Evolutionary conservation across 768 basidiomycete genomes (phyloP).

Genomic region (Suillus tomentosus): DNA sequence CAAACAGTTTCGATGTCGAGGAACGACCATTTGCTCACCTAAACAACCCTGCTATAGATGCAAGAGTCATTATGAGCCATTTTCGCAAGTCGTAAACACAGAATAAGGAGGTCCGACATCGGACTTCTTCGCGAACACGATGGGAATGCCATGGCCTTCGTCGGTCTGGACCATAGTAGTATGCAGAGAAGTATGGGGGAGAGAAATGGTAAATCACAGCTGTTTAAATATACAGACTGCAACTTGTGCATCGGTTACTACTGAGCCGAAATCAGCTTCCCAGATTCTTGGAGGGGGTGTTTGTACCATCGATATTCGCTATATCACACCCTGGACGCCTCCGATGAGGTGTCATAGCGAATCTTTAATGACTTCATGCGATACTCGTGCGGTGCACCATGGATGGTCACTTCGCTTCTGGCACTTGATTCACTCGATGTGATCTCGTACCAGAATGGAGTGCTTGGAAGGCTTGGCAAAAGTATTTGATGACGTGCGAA

Average conservation of each 20-base stretch:
- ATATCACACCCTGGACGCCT: background rate
- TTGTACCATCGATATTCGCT: background rate
- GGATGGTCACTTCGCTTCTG: background rate
- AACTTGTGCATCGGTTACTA: background rate
- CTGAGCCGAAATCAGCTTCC: background rate
- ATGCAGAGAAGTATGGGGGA: background rate
- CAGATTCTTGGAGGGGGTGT: background rate
- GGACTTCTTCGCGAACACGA: background rate
- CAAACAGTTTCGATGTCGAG: background rate
- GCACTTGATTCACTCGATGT: background rate
- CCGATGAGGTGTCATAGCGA: background rate
- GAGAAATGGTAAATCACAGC: background rate
- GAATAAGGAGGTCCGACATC: slow-evolving; percentile 33
- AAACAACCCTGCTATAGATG: slow-evolving; percentile 59
- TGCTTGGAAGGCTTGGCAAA: background rate
- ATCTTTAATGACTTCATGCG: background rate
- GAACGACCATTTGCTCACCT: slow-evolving; percentile 40
- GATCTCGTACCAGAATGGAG: background rate
- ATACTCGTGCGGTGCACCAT: background rate
- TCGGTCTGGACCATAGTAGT: background rate
- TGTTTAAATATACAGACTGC: background rate
- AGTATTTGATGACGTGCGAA: background rate
- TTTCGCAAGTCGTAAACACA: slow-evolving; percentile 52
- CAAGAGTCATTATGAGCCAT: slow-evolving; percentile 61
- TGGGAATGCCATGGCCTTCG: background rate